Percentiles rank a stretch among this genome's conserved stretches.
These are phyloP conservation scores for Euphorbia schlechtendalii DNA, from an alignment of 441 rosid genomes.

Conservation along the genomic window DNA sequence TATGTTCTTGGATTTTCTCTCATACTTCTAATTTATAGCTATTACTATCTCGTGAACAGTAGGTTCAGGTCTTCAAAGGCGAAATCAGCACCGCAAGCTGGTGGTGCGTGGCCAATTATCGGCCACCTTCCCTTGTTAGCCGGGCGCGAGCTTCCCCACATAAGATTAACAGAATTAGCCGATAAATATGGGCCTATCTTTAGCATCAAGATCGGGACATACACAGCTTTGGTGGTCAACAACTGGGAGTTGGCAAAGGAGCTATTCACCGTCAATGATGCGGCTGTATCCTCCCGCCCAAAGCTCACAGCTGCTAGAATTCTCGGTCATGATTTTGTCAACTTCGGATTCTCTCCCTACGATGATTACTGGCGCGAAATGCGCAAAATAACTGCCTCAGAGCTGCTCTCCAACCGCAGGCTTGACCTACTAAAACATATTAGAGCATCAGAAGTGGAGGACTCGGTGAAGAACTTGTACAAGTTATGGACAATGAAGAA, in stretches of 20 bases:
- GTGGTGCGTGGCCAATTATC: constrained; percentile 56
- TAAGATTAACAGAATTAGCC: constrained; percentile 30
- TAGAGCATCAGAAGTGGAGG: constrained; percentile 31
- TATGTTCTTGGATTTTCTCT: constrained; percentile 13
- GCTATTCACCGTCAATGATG: constrained; percentile 38
- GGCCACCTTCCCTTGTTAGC: constrained; percentile 44
- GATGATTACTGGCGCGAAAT: constrained; percentile 38
- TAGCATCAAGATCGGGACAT: constrained; percentile 33
- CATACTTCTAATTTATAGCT: constrained; percentile 15
- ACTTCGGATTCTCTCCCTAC: constrained; percentile 33
- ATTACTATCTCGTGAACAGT: constrained; percentile 14
- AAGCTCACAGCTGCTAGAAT: constrained; percentile 20
- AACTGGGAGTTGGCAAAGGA: constrained; percentile 42
- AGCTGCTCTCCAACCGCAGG: constrained; percentile 41
- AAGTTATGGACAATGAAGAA: constrained; percentile 21
- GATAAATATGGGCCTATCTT: constrained; percentile 44
- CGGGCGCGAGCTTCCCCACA: constrained; percentile 40
- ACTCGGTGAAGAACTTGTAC: constrained; percentile 25
- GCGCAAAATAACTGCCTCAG: constrained; percentile 31
- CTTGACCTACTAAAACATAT: constrained; percentile 32
- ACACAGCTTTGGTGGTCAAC: constrained; percentile 37
- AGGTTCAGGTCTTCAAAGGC: constrained; percentile 13
- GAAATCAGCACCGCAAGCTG: constrained; percentile 12
- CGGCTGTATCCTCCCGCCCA: constrained; percentile 34
- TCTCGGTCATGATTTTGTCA: constrained; percentile 32